Percentiles rank a stretch among this genome's conserved stretches.
These are phyloP conservation scores for Aaosphaeria pasadenensis DNA, from an alignment of 2,329 filamentous ascomycete species.

Conservation along the genomic window DNA sequence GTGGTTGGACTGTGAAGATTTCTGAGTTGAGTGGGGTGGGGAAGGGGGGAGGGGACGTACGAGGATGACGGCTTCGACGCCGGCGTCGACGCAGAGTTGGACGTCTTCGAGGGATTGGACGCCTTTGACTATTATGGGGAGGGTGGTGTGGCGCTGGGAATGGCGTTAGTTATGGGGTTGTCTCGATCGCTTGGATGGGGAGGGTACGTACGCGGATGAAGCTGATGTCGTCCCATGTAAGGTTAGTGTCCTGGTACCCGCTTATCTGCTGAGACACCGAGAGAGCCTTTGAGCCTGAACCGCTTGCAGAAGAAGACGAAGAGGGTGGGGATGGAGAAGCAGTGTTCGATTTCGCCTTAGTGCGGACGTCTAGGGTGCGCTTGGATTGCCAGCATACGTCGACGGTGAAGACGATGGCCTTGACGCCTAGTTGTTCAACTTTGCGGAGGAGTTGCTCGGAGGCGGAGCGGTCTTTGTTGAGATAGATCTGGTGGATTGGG, in stretches of 20 bases:
- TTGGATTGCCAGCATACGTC: conserved; percentile 39
- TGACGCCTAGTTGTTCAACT: conserved; percentile 33
- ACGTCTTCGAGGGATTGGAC: conserved; percentile 30
- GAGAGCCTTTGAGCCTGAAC: background rate
- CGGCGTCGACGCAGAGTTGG: conserved; percentile 28
- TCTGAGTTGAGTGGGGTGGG: background rate
- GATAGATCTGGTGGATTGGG: conserved; percentile 15
- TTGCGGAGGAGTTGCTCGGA: conserved; percentile 29
- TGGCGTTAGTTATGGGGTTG: background rate
- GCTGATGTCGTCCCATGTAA: background rate
- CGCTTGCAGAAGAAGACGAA: no score
- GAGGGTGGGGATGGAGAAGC: background rate
- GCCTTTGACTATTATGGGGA: conserved; percentile 34
- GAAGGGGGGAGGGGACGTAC: background rate
- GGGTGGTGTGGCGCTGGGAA: conserved; percentile 14
- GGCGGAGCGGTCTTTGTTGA: conserved; percentile 22
- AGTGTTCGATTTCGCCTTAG: conserved; percentile 5
- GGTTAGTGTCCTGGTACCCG: background rate
- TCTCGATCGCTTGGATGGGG: no score
- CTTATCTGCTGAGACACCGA: background rate
- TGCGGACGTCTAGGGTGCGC: conserved; percentile 32
- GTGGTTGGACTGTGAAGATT: conserved; percentile 31
- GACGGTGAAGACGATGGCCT: conserved; percentile 40
- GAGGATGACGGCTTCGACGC: conserved; percentile 38
- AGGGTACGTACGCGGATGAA: background rate